These are phyloP conservation scores for Fusarium sp. DNA, from an alignment of 2,329 filamentous ascomycete species.

Conservation along the genomic window DNA sequence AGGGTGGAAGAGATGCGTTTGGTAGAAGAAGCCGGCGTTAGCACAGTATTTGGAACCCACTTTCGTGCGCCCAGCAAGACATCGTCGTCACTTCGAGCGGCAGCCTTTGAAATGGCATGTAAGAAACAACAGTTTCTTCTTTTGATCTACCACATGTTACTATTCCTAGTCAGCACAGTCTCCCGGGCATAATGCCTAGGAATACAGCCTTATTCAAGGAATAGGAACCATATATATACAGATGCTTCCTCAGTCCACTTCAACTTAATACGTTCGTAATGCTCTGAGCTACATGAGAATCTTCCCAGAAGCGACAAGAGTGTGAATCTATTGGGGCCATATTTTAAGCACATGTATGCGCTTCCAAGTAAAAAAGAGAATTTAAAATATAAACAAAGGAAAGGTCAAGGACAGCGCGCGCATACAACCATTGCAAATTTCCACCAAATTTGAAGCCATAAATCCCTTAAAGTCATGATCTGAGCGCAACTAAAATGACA, in stretches of 20 bases:
- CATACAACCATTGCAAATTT: slow-evolving; percentile 35
- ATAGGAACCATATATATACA: slow-evolving; percentile 48
- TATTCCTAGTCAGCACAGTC: slow-evolving; percentile 13
- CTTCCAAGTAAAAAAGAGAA: slow-evolving; percentile 39
- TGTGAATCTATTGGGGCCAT: slow-evolving; percentile 41
- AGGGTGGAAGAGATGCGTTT: slow-evolving; percentile 61
- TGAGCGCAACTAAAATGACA: slow-evolving; percentile 39
- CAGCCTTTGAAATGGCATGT: neutral
- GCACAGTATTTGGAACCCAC: neutral
- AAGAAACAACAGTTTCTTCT: slow-evolving; percentile 28
- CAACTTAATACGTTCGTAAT: slow-evolving; percentile 26
- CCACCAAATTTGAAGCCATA: slow-evolving; percentile 42
- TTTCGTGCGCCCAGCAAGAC: neutral
- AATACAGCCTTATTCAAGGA: slow-evolving; percentile 15
- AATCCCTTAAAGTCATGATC: slow-evolving; percentile 44
- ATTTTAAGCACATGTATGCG: slow-evolving; percentile 42
- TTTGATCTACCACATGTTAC: slow-evolving; percentile 24
- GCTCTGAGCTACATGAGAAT: slow-evolving; percentile 6
- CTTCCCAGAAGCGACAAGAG: slow-evolving; percentile 24
- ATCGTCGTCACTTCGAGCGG: neutral
- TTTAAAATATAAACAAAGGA: slow-evolving; percentile 40
- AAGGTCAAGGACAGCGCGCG: slow-evolving; percentile 32
- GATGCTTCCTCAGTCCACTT: slow-evolving; percentile 27
- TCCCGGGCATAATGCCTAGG: slow-evolving; percentile 27
- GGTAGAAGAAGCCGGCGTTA: slow-evolving; percentile 50